phyloP scores from a whole-genome alignment of 257 asterid genomes.

The Solanum appendiculatum region DNA sequence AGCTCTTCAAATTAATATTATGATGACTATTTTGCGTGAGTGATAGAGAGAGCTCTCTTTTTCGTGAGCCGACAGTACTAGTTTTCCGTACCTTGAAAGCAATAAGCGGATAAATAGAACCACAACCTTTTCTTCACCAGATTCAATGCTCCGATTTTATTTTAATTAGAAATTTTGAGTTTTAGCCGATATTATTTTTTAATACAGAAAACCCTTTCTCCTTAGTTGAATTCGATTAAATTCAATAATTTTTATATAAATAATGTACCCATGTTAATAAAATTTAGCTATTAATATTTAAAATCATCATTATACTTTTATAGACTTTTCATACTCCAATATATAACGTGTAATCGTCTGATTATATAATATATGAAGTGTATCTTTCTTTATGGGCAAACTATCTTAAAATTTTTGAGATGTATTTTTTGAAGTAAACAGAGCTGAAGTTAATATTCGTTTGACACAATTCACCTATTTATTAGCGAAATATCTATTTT shows the following conservation, averaged over 20 bases:
- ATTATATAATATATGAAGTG: not conserved
- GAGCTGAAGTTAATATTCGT: no score
- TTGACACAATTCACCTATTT: fast-evolving
- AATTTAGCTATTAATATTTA: not conserved
- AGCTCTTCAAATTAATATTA: not conserved
- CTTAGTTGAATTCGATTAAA: not conserved
- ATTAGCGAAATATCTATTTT: no score
- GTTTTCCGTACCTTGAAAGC: not conserved
- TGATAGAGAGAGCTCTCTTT: not conserved
- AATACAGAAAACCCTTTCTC: not conserved
- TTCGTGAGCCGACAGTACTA: not conserved
- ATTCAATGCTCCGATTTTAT: not conserved
- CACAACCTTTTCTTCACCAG: not conserved
- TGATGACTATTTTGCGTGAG: not conserved
- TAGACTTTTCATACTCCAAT: not conserved
- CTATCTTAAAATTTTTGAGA: no score
- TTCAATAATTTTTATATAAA: no score
- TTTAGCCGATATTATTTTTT: not conserved
- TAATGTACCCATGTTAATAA: not conserved
- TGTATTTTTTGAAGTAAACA: no score
- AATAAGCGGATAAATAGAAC: not conserved
- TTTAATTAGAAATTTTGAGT: not conserved
- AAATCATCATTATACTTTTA: not conserved
- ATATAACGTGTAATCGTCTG: not conserved
- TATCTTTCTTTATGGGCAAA: not conserved